Base-by-base conservation (phyloP, 2,329 filamentous ascomycete genomes). In the Colletotrichum abscissum region DNA sequence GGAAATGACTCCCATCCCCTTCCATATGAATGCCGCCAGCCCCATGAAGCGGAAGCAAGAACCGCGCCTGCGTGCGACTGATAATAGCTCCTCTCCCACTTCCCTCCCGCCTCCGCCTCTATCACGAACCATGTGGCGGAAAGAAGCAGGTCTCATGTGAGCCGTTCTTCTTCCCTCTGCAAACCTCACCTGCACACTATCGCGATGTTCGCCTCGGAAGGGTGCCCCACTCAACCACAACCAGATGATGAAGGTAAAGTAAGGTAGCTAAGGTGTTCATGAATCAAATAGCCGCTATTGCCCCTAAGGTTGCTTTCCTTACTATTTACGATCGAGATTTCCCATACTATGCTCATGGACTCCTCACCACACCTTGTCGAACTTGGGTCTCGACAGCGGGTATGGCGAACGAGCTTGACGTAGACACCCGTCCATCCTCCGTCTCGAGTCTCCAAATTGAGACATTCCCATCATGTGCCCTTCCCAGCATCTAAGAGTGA, bases 401-500 rank as follows among this genome's bases (percentile, higher is more conserved):
- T 28, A 33, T 28, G 35, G 38, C 57, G 67, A 69, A 65, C 57
- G 42, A 52, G 33, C 63, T 63, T 49, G 62, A 58, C 35, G 57
- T 35, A 38, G 69, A 64, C 35, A 38, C 66, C 33, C 59, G 60
- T 33, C 42, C 59, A 65, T 59, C 59, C 42, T 6, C 42, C 66
- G 63, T 54, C 55, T 56, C 55, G 67, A 56, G 42, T 70, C 42
- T 24, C 30, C 46, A 30, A 56, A 46, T 42, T 49, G 28, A 73
- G 70, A 73, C 70, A 73, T 28, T 16, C 24, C 22, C 55, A 55
- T 73, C 70, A 73, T 67, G 70, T 33, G 70, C 52, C 60, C 14
- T 33, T 16, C 16, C 38, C 38, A 42, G 38, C 38, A 42, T 49
- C 62, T n/a, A 33, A 19, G 14, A 28, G 8, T 19, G 12, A 22